phyloP scores from a whole-genome alignment of 179 eudicot species.

The Patellifolia procumbens region DNA sequence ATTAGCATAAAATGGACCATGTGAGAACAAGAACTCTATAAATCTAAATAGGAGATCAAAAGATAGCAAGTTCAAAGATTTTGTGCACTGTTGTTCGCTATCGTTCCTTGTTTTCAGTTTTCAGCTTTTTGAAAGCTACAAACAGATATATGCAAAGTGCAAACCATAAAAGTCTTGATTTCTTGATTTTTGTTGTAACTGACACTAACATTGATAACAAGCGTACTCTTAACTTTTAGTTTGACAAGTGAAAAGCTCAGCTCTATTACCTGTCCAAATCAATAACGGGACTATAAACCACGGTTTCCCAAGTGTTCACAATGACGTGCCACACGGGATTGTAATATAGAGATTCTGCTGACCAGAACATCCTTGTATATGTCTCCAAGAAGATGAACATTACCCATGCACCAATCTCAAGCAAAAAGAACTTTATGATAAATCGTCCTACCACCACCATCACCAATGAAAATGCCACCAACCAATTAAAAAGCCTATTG shows the following conservation, averaged over 20 bases:
- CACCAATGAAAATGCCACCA: slow-evolving; percentile 92
- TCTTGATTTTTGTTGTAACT: too few relatives aligned
- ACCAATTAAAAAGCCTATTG: slow-evolving; percentile 95
- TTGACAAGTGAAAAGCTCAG: background rate
- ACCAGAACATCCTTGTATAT: slow-evolving; percentile 98
- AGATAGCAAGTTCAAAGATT: background rate
- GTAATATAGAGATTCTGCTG: slow-evolving; percentile 98
- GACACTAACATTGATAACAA: too few relatives aligned
- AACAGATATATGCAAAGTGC: too few relatives aligned
- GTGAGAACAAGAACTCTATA: background rate
- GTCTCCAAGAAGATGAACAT: slow-evolving; percentile 96
- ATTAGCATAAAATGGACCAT: background rate
- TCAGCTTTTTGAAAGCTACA: too few relatives aligned
- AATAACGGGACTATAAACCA: slow-evolving; percentile 89
- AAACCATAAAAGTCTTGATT: too few relatives aligned
- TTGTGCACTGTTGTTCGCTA: background rate
- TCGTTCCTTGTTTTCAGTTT: too few relatives aligned
- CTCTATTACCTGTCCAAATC: slow-evolving; percentile 83
- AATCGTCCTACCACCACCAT: slow-evolving; percentile 96
- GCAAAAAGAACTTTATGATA: slow-evolving; percentile 70
- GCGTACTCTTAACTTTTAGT: background rate
- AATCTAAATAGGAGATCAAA: too few relatives aligned
- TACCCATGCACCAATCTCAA: slow-evolving; percentile 95
- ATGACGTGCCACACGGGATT: slow-evolving; percentile 90
- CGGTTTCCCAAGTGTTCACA: slow-evolving; percentile 83